Evolutionary conservation across 2,329 filamentous ascomycete genomes (phyloP).

Genomic region (Cryphonectria radicalis): DNA sequence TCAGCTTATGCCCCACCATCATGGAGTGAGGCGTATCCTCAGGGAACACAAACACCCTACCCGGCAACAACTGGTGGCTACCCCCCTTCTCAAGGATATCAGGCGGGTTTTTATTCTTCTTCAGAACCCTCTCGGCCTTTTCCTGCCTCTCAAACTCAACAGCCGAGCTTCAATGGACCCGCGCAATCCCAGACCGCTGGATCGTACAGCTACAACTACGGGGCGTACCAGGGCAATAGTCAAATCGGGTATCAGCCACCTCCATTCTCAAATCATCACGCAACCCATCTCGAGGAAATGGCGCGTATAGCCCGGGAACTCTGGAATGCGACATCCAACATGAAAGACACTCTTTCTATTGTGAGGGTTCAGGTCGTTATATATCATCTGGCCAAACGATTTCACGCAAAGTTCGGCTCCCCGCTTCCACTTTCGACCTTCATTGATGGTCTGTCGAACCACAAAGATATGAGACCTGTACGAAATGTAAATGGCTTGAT

Average conservation of each 20-base stretch:
- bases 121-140: slow-evolving; percentile 34
- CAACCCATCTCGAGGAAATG: slow-evolving; percentile 55
- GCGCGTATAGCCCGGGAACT: slow-evolving; percentile 60
- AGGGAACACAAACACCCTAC: slow-evolving; percentile 36
- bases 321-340: slow-evolving; percentile 63
- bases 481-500: slow-evolving; percentile 57
- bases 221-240: slow-evolving; percentile 33
- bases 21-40: slow-evolving; percentile 39
- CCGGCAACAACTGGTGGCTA: slow-evolving; percentile 10
- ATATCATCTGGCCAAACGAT: slow-evolving; percentile 63
- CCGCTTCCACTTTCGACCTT: slow-evolving; percentile 62
- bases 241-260: slow-evolving; percentile 28
- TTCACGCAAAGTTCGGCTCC: slow-evolving; percentile 60
- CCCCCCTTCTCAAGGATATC: slow-evolving; percentile 19
- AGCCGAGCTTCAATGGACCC: slow-evolving; percentile 27
- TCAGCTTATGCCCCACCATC: slow-evolving; percentile 40
- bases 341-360: slow-evolving; percentile 65
- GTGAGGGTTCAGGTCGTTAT: slow-evolving; percentile 68
- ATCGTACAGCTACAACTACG: slow-evolving; percentile 33
- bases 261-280: slow-evolving; percentile 47
- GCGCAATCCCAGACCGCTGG: slow-evolving; percentile 28
- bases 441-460: slow-evolving; percentile 60
- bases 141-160: slow-evolving; percentile 32
- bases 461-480: slow-evolving; percentile 60
- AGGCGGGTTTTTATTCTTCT: slow-evolving; percentile 31